Evolutionary conservation across 805 yeast species (phyloP), one percentile per base, ranked within the genome.

Genomic region (Ogataea paraovalis): DNA sequence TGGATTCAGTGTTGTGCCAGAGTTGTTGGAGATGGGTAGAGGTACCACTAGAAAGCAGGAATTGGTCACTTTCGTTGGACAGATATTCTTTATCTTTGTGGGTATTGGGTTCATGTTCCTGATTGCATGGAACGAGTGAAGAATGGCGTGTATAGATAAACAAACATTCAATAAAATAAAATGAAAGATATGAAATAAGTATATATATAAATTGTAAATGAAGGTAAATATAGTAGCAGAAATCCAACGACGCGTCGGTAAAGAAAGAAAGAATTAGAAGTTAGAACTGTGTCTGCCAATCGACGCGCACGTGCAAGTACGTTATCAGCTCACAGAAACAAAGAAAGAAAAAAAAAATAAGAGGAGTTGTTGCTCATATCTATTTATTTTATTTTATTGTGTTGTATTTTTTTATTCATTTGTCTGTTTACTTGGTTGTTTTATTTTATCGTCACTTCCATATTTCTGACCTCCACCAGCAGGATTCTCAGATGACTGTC

Each of bases 1-100:
- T 51, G 87, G 87, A 7, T 83, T 83, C 20, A 85, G 87, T 40
- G 85, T 85, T n/a, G 78, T 85, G 34, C 92, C 94, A 1, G 89
- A 85, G 57, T 62, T 85, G 20, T 64, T 85, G 40, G 82, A 77
- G 56, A 54, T 75, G 2, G 66, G 64, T 18, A 50, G 53, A 4
- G 64, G 62, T 6, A 62, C 67, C 16, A 55, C 73, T 12, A 71
- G 73, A 53, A 44, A 49, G 7, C 61, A 66, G 28, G 83, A 75
- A 51, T 36, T 71, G 6, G 43, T 54, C 28, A 72, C 66, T 40
- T 76, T 75, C 36, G 3, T 71, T 3, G 58, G 63, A 3, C 89
- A 85, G 60, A 53, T 82, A 36, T 43, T 68, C 16, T 78, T 76
- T 36, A 68, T 81, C 46, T 55, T 72, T 18, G 62, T 75, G 18